Base-by-base conservation (phyloP, 306 rosid genomes). In the Begonia masoniana region DNA sequence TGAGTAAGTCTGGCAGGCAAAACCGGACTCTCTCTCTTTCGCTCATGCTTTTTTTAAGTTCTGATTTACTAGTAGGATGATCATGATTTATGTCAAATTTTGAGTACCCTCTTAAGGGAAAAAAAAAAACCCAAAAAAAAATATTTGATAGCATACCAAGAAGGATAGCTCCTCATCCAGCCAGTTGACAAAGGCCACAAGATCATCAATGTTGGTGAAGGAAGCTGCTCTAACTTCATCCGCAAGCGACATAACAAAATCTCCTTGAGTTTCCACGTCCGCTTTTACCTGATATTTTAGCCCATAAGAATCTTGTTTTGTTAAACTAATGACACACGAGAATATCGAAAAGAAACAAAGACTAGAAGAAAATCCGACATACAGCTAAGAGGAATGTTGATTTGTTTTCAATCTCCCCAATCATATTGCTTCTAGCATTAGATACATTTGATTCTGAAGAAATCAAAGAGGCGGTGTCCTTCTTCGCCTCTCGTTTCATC, bases 401-500 rank as follows among this genome's bases (percentile, higher is more conserved):
- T 79, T 79, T 74, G 64, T 92, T 86, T 57, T 79, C 86, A 59
- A 92, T 92, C 76, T 92, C 99, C 35, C 96, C 95, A 59, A 92
- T 92, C 96, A 92, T 83, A 73, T 83, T 92, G 81, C 83, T 92
- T 71, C 81, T 81, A 6, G 85, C 96, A 72, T 84, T 88, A 42
- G 93, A 77, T 55, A 82, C 75, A 65, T 77, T 82, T 24, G 85
- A 74, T 53, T 81, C 61, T 57, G 87, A 66, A 68, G 95, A 83
- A 64, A 74, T 55, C 57, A 87, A 58, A 4, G 84, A 66, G 10
- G 93, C 58, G 49, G 93, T 75, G 54, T 92, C 95, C 81, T 79
- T 92, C 84, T 83, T 92, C 17, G 96, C 94, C 62, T 86, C 99
- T 54, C 96, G 80, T 64, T 86, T 92, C 99, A 92, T 86, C 76